Base-by-base conservation (phyloP, 1,139 yeast species). In the Saccharomyces pastorianus region DNA sequence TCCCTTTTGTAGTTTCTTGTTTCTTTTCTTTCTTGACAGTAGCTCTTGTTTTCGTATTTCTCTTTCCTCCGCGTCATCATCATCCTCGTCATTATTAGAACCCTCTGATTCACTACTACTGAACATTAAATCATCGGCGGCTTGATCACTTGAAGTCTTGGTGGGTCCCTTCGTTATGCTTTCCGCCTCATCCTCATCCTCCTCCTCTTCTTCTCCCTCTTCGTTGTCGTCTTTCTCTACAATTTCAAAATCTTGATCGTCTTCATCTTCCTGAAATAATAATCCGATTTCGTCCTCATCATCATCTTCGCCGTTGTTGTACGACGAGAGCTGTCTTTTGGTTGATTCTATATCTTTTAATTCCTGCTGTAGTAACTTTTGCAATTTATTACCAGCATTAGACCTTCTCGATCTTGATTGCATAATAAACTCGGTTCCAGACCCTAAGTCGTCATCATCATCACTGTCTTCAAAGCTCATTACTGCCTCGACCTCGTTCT, bases 311-410 rank as follows among this genome's bases (percentile, higher is more conserved):
- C 20, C 20, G 20, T 38, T 38, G 5, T 38, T 38, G 4, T 17
- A 38, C 5, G 44, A 38, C 6, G 44, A 38, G 20, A 66, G 38
- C 3, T 55, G 52, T 73, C 56, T 72, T 74, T 55, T 74, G 72
- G 27, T 74, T 56, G 42, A 67, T 58, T 52, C 61, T 62, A 57
- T 66, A 61, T 46, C 79, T 74, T 56, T 73, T 73, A 66, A 51
- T 64, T 90, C 96, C 46, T 87, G 78, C 57, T 83, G 85, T 25
- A 93, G 74, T 61, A 93, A 76, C 57, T 84, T 84, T 65, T 82
- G 81, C 64, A 93, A 75, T 55, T 95, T 76, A 52, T 89, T 85
- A 9, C 99, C 99, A 1, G 99, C 99, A 71, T 93, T 93, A 51
- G 89, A 72, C 53, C 99, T 82, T 59, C 90, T 78, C 56, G 83